Evolutionary conservation across 108 stramenopile species (phyloP), one percentile per base, ranked within the genome.

Genomic region (Nitzschia sp.): DNA sequence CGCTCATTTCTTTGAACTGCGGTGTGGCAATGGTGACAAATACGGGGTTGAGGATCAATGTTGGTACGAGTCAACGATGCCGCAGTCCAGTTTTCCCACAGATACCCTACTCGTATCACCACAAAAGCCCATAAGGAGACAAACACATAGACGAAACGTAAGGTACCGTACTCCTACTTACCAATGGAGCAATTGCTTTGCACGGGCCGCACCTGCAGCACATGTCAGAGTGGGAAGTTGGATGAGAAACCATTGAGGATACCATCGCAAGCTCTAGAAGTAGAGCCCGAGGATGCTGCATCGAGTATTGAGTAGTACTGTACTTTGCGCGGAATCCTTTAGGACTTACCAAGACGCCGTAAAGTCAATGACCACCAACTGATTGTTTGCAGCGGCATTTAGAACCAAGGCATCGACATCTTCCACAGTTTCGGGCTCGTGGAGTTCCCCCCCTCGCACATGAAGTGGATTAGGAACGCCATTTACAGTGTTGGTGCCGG

Each of bases 361-460:
- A 47, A 93, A 96, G 62, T 96, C 94, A 60, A 96, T 86, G 0
- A 96, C 85, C 0, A 91, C 86, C 23, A 92, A 48, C 47, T 87
- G 86, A 21, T 75, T 61, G 38, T 85, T 73, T 25, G 78, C 38
- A 11, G 85, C 82, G 2, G 91, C 91, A 52, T 77, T 84, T 29
- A 86, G 70, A 19, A 92, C 64, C 22, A 81, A 71, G 13, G 74
- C 81, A 31, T 89, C 85, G 27, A 89, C 84, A 28, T 92, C 88
- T 34, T 54, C 61, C 21, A 87, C 53, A 1, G 85, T 81, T 33
- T 58, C 53, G 1, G 91, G 84, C 65, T 88, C 87, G 47, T 78
- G 77, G 21, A 91, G 81, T 30, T 53, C 84, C n/a, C 90, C 90
- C 26, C 90, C 90, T 16, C 90, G 85, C n/a, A 87, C 48, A 29